Base-by-base conservation (phyloP, 495 filamentous ascomycete species). In the Neurospora discreta region DNA sequence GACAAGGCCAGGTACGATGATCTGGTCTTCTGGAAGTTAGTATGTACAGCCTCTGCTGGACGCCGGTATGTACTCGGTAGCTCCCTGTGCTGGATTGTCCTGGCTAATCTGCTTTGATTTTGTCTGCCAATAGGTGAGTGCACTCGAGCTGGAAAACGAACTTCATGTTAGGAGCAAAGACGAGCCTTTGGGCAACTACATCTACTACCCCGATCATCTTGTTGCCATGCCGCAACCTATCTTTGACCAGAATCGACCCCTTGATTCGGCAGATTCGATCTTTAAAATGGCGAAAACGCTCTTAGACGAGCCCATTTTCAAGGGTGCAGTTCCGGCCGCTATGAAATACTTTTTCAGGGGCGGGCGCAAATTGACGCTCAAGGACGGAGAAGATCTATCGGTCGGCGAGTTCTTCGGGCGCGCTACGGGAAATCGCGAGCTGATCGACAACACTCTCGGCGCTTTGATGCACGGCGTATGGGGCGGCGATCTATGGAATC, bases 121-220 rank as follows among this genome's bases (percentile, higher is more conserved):
- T 72, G 33, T 70, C 33, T 60, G 52, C 13, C 52, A 60, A 15
- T 72, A 96, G 93, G 82, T 95, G 67, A 74, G 82, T 41, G 83
- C 88, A 13, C 81, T 98, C 20, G 84, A 80, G 15, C 79, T 99
- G 67, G 75, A 83, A 20, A 76, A 89, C 65, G 84, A 93, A 72
- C 73, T 95, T 77, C 33, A 87, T 84, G 42, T 23, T 69, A 77
- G 70, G 75, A 39, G 83, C 83, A 1, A 82, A 82, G 0, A 86
- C 85, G 72, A 68, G 7, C 84, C 88, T 15, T 77, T 77, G 69
- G 90, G 90, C 73, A 90, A 93, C n/a, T 99, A 87, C 78, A 86
- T 99, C 68, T 98, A 97, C 85, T 97, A 96, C 75, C 93, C 94
- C 5, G 92, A 98, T 77, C 93, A 89, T 75, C 87, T 99, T 38